Percentiles rank a stretch among this genome's conserved stretches.
Conservation (phyloP, 257 asterid species). For the Marsdenia floribunda region DNA sequence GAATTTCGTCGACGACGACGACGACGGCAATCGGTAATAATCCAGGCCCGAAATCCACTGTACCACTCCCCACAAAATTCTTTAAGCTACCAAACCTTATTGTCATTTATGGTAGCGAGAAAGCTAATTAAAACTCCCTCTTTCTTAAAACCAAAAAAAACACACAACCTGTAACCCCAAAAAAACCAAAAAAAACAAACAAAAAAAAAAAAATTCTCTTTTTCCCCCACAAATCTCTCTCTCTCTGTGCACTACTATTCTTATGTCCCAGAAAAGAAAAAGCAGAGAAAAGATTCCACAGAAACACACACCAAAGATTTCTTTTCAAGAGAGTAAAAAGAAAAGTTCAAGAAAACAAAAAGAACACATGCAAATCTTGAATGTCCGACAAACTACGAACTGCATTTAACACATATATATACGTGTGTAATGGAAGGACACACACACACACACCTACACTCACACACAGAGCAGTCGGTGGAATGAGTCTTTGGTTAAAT, state of each 20-base stretch:
- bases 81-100: conserved; percentile 37
- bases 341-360: neutral
- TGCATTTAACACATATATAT: neutral
- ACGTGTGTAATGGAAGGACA: neutral
- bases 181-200: no score
- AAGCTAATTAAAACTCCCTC: conserved; percentile 1
- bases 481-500: neutral
- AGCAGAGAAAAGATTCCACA: neutral
- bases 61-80: conserved; percentile 21
- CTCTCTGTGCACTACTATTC: neutral
- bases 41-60: conserved; percentile 24
- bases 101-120: conserved; percentile 65
- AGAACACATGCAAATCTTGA: neutral
- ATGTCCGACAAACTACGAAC: neutral
- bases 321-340: neutral
- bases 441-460: neutral
- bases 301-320: no score
- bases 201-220: neutral
- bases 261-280: neutral
- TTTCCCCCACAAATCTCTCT: neutral
- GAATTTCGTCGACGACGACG: conserved; percentile 5
- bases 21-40: conserved; percentile 6
- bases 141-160: neutral
- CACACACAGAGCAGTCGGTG: neutral
- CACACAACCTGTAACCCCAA: neutral